Evolutionary conservation across 768 basidiomycete genomes (phyloP), one percentile per base, ranked within the genome.

Genomic region (Boletus sensibilis): DNA sequence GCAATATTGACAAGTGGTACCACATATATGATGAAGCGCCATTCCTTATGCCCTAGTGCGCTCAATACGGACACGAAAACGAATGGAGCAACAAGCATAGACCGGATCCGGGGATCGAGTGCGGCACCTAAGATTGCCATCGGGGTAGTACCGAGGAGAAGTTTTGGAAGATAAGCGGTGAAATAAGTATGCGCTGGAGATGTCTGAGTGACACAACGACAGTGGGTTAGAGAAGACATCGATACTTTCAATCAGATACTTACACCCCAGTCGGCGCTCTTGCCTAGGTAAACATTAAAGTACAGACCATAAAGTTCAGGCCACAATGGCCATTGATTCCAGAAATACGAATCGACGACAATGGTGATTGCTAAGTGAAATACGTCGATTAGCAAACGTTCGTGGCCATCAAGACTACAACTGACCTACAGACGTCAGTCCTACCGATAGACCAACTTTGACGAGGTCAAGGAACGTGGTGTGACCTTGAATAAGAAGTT

Each of bases 221-320:
- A 31, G 10, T 2, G 8, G 21, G 34, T 61, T 29, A 64, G 50
- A 42, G 25, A 33, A 31, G 52, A 25, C 20, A 43, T 27, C 23
- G 13, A 49, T 34, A 56, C 23, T 14, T 53, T 18, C 3, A 6
- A 42, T 29, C 29, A 52, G 20, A 23, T 21, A 79, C 90, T 60
- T 70, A 96, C 92, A 59, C 97, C 97, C 97, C 97, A 99, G 20
- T 94, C 85, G 0, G 86, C 74, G 27, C 89, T 87, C 69, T 96
- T 94, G 14, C 94, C 94, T 67, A 92, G 72, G 6, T 87, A 74
- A 25, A 98, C 83, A 66, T 98, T 99, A 76, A 92, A 99, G 60
- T 85, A 85, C 12, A 95, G 60, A 0, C 83, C 80, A 1, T 83
- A 77, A 16, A 91, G 75, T 68, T 98, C 97, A 0, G 97, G 95